These are phyloP conservation scores for Auriscalpium orientale DNA, from an alignment of 768 basidiomycete species.

Conservation along the genomic window DNA sequence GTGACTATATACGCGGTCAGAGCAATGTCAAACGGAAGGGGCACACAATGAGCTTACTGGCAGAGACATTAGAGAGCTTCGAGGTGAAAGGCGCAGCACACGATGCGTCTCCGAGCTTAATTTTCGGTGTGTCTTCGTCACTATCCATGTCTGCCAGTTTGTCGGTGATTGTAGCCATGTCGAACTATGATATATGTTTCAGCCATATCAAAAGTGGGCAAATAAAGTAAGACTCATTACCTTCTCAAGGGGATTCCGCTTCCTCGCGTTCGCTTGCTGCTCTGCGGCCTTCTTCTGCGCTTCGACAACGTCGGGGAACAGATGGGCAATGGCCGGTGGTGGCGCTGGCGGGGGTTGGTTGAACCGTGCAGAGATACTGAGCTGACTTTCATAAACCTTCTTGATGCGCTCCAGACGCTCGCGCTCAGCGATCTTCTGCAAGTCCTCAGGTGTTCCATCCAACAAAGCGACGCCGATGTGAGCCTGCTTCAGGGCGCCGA, in stretches of 20 bases:
- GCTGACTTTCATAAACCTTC: slow-evolving; percentile 95
- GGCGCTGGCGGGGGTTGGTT: slow-evolving; percentile 92
- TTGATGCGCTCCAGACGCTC: slow-evolving; percentile 86
- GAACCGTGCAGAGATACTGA: slow-evolving; percentile 84
- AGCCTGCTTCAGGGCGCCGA: slow-evolving; percentile 96
- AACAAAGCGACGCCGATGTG: slow-evolving; percentile 92
- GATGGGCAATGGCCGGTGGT: slow-evolving; percentile 77
- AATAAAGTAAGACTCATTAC: slow-evolving; percentile 32
- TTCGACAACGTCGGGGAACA: slow-evolving; percentile 85
- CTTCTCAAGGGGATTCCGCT: slow-evolving; percentile 88
- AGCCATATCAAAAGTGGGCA: slow-evolving; percentile 6
- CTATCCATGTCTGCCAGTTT: slow-evolving; percentile 90
- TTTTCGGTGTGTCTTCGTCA: slow-evolving; percentile 92
- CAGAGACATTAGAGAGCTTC: slow-evolving; percentile 93
- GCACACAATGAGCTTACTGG: slow-evolving; percentile 43
- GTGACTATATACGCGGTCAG: slow-evolving; percentile 47
- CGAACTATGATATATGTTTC: slow-evolving; percentile 45
- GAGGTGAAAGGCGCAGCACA: slow-evolving; percentile 99
- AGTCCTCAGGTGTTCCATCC: slow-evolving; percentile 85
- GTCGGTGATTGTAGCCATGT: slow-evolving; percentile 70
- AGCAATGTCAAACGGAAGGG: neutral
- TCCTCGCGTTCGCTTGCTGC: slow-evolving; percentile 55
- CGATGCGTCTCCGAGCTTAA: slow-evolving; percentile 98
- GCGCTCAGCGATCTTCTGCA: slow-evolving; percentile 90
- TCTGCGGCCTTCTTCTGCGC: slow-evolving; percentile 78